Percentiles rank a stretch among this genome's conserved stretches.
phyloP scores from a whole-genome alignment of 352 stramenopile species.

The Plasmopara viticola region DNA sequence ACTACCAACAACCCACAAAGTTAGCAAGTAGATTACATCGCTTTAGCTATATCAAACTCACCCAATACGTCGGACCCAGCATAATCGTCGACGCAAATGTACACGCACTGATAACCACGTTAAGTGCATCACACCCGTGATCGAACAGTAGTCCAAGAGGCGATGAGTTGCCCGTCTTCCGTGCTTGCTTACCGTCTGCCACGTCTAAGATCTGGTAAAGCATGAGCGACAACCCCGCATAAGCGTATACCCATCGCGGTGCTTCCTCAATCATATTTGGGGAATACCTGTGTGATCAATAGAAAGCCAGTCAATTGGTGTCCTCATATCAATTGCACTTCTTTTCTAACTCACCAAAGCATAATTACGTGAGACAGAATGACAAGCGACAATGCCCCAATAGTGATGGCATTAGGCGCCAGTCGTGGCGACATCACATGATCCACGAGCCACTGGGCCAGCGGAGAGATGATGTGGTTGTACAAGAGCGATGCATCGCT shows the following conservation, averaged over 20 bases:
- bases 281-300: constrained; percentile 33
- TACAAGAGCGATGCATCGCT: constrained; percentile 78
- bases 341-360: constrained; percentile 36
- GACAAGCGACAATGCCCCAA: constrained; percentile 62
- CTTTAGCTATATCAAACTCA: constrained; percentile 36
- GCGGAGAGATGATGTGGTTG: constrained; percentile 74
- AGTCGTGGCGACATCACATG: constrained; percentile 58
- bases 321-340: not conserved
- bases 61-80: constrained; percentile 77
- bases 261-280: constrained; percentile 81
- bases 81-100: constrained; percentile 84
- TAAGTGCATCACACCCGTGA: constrained; percentile 80
- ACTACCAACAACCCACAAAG: constrained; percentile 35
- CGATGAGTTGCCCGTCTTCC: constrained; percentile 83
- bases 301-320: not conserved
- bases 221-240: constrained; percentile 54
- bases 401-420: constrained; percentile 81
- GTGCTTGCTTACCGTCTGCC: constrained; percentile 81
- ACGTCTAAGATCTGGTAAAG: constrained; percentile 84
- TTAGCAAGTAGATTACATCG: not conserved
- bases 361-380: constrained; percentile 69
- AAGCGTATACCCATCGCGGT: constrained; percentile 67
- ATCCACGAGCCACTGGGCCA: constrained; percentile 73
- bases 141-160: constrained; percentile 81
- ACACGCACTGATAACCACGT: constrained; percentile 76